Percentiles rank a stretch among this genome's conserved stretches.
Evolutionary conservation across 306 rosid species (phyloP).

Genomic region (Sicyos edulis): DNA sequence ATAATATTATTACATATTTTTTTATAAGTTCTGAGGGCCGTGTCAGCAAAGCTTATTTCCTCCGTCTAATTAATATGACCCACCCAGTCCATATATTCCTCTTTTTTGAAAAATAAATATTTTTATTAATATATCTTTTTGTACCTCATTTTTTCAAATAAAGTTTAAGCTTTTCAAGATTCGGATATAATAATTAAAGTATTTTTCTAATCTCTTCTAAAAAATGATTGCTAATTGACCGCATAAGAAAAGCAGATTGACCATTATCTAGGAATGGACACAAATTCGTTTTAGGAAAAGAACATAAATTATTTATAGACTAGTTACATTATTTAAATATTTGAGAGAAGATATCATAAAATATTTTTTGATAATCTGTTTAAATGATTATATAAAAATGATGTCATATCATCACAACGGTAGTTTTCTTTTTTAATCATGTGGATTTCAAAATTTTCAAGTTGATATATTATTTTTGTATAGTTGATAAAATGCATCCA

Average conservation of each 20-base stretch:
- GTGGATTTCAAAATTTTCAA: too few species aligned
- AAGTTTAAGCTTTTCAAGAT: conserved; percentile 14
- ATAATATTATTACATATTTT: not conserved
- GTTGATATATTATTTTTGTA: too few species aligned
- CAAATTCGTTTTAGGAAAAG: not conserved
- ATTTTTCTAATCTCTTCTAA: not conserved
- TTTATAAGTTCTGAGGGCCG: not conserved
- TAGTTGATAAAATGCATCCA: too few species aligned
- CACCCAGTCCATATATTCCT: too few species aligned
- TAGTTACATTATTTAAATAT: not conserved
- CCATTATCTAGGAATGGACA: not conserved
- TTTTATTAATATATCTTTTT: too few species aligned
- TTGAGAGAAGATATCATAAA: not conserved
- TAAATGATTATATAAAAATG: not conserved
- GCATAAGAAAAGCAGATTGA: not conserved
- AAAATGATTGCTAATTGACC: conserved; percentile 17
- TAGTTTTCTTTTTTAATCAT: too few species aligned
- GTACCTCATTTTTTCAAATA: not conserved
- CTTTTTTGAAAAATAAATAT: too few species aligned
- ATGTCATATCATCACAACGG: too few species aligned
- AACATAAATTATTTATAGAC: too few species aligned
- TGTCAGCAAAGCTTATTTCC: too few species aligned
- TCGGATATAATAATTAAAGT: conserved; percentile 4
- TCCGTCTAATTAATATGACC: too few species aligned
- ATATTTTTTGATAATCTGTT: not conserved